Conservation (phyloP, 768 basidiomycete genomes). For the Leccinum fibrillosum region DNA sequence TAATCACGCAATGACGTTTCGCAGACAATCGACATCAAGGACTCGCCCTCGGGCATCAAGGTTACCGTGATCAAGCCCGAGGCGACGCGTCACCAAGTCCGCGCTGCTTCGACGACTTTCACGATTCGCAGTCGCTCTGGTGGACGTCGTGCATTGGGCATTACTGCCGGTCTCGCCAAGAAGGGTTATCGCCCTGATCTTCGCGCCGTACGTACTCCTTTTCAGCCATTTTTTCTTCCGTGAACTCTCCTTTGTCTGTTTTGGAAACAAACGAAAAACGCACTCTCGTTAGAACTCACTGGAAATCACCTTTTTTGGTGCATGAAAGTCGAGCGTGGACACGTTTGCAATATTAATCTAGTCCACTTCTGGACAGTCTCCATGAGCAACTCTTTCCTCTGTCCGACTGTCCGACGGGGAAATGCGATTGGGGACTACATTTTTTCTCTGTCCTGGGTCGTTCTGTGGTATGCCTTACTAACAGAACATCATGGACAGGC, state of each 20-base stretch:
- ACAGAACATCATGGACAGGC: constrained; percentile 44
- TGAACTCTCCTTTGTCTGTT: background rate
- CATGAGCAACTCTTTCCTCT: constrained; percentile 24
- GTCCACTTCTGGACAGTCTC: constrained; percentile 23
- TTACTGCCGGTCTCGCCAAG: constrained; percentile 57
- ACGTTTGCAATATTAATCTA: constrained; percentile 74
- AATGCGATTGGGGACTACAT: constrained; percentile 29
- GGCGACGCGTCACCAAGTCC: constrained; percentile 50
- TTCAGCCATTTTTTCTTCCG: background rate
- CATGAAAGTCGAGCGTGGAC: constrained; percentile 92
- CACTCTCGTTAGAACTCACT: constrained; percentile 94
- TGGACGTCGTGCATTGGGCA: constrained; percentile 64
- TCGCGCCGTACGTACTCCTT: constrained; percentile 56
- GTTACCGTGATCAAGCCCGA: constrained; percentile 66
- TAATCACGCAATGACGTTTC: background rate
- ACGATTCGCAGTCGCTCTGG: constrained; percentile 68
- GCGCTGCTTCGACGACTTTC: constrained; percentile 44
- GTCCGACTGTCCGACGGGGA: constrained; percentile 28
- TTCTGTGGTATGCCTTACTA: constrained; percentile 49
- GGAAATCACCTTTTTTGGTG: constrained; percentile 53
- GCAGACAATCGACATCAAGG: constrained; percentile 65
- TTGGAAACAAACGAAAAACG: constrained; percentile 32
- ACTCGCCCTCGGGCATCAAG: constrained; percentile 52
- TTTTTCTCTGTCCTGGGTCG: constrained; percentile 1
- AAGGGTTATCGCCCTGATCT: constrained; percentile 78